phyloP scores from a whole-genome alignment of 225 moss, liverwort and hornwort genomes.

The Polytrichum commune region DNA sequence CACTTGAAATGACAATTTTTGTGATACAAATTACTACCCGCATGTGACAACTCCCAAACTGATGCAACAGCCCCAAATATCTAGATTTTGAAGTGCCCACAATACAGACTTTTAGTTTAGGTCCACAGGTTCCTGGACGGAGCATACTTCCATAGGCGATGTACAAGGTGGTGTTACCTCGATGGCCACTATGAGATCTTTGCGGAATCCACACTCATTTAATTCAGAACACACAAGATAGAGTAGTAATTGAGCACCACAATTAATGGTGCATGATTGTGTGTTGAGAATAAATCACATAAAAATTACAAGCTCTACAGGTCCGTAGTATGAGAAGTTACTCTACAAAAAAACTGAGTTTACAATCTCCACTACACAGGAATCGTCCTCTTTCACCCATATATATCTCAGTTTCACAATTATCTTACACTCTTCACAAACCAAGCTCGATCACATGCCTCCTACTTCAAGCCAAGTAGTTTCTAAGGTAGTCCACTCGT shows the following conservation, averaged over 20 bases:
- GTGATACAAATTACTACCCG: too few relatives aligned
- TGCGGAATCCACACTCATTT: too few relatives aligned
- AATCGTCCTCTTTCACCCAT: background rate
- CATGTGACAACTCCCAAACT: too few relatives aligned
- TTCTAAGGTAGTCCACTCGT: constrained; percentile 77
- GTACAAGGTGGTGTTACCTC: too few relatives aligned
- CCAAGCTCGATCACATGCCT: background rate
- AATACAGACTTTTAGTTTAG: too few relatives aligned
- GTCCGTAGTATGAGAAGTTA: background rate
- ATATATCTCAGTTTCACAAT: background rate
- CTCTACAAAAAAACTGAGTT: background rate
- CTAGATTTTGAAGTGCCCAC: too few relatives aligned
- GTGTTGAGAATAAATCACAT: background rate
- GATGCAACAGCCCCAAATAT: too few relatives aligned
- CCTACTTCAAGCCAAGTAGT: constrained; percentile 45
- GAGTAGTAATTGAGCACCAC: background rate
- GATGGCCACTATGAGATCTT: too few relatives aligned
- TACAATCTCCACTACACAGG: background rate
- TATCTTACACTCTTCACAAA: background rate
- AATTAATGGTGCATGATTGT: background rate
- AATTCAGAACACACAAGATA: too few relatives aligned
- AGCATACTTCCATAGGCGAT: too few relatives aligned
- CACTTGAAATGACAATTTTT: too few relatives aligned
- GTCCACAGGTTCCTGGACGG: too few relatives aligned
- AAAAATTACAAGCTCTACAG: constrained; percentile 1